Evolutionary conservation across 2,329 filamentous ascomycete species (phyloP), one percentile per base, ranked within the genome.

Genomic region (Hortaea werneckii): DNA sequence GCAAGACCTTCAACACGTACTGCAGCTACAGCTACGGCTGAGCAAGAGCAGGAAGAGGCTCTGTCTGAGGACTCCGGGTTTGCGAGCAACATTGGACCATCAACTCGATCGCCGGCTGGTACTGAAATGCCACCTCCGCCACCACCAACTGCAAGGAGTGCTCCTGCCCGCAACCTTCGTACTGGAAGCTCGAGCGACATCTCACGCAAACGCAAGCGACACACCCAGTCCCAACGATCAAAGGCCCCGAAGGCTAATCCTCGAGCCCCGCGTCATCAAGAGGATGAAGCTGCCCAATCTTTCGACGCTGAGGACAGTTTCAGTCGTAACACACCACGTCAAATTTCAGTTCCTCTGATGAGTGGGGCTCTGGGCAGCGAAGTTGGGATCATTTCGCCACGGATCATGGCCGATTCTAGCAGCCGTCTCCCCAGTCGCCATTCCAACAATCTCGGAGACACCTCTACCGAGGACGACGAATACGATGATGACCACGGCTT

Each of bases 301-400:
- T 13, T 20, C 11, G 11, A 26, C 8, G 20, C 11, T 40, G 20
- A 12, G 37, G 8, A n/a, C 37, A 12, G 9, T 10, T 2, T 26
- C 37, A 13, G 20, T 3, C 37, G 5, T 40, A 2, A 20, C 20
- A 40, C 37, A 5, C 8, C 3, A 10, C 20, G 11, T 9, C 37
- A 40, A 40, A 35, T 2, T 12, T 12, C 32, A 2, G 9, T 12
- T 5, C 4, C 27, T 3, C 26, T 41, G 5, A 45, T 45, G 43
- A 41, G 43, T 13, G 43, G 43, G 6, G 43, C 37, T 5, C 32
- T 42, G 29, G 43, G 37, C n/a, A 34, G 30, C 30, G 30, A n/a
- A 34, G n/a, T n/a, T n/a, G n/a, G n/a, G n/a, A n/a, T n/a, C n/a
- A n/a, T n/a, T n/a, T n/a, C n/a, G n/a, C n/a, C n/a, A n/a, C n/a